Conservation (phyloP, 2,329 filamentous ascomycete genomes). For the Immersiporthe knoxdaviesiana region DNA sequence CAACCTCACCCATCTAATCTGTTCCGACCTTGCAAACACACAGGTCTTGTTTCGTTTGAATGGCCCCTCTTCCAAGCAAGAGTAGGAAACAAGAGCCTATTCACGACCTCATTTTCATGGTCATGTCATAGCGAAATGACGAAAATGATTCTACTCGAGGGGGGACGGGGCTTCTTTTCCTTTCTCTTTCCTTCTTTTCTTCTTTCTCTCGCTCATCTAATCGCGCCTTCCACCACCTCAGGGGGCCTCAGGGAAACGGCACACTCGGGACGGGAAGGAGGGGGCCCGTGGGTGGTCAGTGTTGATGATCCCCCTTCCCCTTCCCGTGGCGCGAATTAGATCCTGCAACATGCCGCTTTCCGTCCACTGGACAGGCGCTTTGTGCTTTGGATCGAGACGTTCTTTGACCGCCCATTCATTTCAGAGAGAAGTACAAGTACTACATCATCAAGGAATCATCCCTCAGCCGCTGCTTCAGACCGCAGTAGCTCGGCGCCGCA, state of each 20-base stretch:
- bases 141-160: background rate
- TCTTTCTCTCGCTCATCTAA: background rate
- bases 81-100: background rate
- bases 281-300: background rate
- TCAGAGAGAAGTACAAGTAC: background rate
- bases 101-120: background rate
- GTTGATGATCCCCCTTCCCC: background rate
- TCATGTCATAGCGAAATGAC: background rate
- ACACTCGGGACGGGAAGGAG: background rate
- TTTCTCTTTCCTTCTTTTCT: background rate
- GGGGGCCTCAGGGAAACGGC: background rate
- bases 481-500: background rate
- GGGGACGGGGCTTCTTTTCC: background rate
- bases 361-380: background rate
- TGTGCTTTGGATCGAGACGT: background rate
- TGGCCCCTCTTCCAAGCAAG: background rate
- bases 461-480: background rate
- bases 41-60: background rate
- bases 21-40: background rate
- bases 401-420: background rate
- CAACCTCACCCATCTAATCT: slow-evolving; percentile 12
- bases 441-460: background rate
- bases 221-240: background rate
- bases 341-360: background rate
- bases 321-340: slow-evolving; percentile 1